Conservation (phyloP, 805 yeast species). For the Wickerhamomyces mucosus region DNA sequence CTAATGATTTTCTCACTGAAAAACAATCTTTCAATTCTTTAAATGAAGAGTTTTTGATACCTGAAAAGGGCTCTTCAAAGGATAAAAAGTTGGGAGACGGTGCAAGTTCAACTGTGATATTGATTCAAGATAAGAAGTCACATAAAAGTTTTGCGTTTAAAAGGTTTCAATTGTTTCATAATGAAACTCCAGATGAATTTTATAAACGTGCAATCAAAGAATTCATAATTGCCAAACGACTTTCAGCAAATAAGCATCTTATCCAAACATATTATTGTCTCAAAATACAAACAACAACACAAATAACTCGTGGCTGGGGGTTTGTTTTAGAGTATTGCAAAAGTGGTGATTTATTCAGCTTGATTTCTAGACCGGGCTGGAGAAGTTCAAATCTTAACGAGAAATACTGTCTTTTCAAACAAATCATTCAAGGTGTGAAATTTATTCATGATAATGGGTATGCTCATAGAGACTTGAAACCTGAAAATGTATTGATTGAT, state of each 20-base stretch:
- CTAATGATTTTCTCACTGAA: slow-evolving; percentile 53
- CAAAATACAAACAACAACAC: slow-evolving; percentile 45
- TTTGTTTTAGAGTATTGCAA: slow-evolving; percentile 54
- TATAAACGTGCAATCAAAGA: slow-evolving; percentile 58
- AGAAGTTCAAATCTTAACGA: slow-evolving; percentile 39
- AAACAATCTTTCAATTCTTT: slow-evolving; percentile 39
- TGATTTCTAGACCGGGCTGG: slow-evolving; percentile 53
- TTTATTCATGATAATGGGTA: slow-evolving; percentile 57
- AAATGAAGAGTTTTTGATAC: slow-evolving; percentile 44
- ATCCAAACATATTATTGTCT: slow-evolving; percentile 46
- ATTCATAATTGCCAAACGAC: slow-evolving; percentile 46
- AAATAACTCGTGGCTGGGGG: slow-evolving; percentile 66
- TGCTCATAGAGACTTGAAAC: slow-evolving; percentile 67
- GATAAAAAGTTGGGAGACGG: slow-evolving; percentile 57
- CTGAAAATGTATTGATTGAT: slow-evolving; percentile 60
- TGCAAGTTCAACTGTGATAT: slow-evolving; percentile 60
- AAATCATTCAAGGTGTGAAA: slow-evolving; percentile 50
- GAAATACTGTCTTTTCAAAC: slow-evolving; percentile 61
- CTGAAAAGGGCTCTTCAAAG: slow-evolving; percentile 25
- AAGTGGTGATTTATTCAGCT: slow-evolving; percentile 52
- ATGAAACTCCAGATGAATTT: slow-evolving; percentile 56
- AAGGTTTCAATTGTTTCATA: slow-evolving; percentile 46
- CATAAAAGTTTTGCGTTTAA: slow-evolving; percentile 53
- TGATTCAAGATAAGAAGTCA: slow-evolving; percentile 27
- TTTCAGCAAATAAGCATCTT: slow-evolving; percentile 50